phyloP scores from a whole-genome alignment of 2,329 filamentous ascomycete genomes.

The Teratosphaeria pseudoeucalypti region DNA sequence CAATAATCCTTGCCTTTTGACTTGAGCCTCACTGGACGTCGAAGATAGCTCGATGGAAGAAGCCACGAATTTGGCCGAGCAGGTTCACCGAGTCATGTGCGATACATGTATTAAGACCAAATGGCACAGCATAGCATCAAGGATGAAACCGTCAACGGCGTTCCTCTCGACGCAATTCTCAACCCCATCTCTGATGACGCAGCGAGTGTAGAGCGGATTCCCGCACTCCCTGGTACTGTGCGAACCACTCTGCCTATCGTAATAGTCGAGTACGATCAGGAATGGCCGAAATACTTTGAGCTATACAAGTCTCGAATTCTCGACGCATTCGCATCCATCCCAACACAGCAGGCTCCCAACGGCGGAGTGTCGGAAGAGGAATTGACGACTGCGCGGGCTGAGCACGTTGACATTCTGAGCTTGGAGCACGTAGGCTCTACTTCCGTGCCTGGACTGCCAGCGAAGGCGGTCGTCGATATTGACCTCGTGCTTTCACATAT shows the following conservation, averaged over 20 bases:
- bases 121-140: neutral
- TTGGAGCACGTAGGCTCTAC: slow-evolving; percentile 43
- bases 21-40: neutral
- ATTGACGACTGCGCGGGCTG: neutral
- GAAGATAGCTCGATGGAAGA: neutral
- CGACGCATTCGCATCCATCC: slow-evolving; percentile 19
- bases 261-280: slow-evolving; percentile 29
- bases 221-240: neutral
- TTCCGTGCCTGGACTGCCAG: slow-evolving; percentile 38
- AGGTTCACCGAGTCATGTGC: neutral
- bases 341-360: neutral
- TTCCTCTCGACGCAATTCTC: neutral
- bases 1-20: too few relatives aligned
- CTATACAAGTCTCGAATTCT: slow-evolving; percentile 26
- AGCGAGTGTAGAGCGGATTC: neutral
- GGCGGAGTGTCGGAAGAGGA: neutral
- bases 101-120: neutral
- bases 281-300: slow-evolving; percentile 29
- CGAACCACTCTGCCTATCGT: slow-evolving; percentile 1
- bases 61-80: too few relatives aligned
- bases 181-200: neutral
- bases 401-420: slow-evolving; percentile 17
- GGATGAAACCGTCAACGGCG: neutral
- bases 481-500: slow-evolving; percentile 34
- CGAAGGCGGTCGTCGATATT: slow-evolving; percentile 45